Evolutionary conservation across 2,329 filamentous ascomycete genomes (phyloP).

Genomic region (Hypocrella siamensis): DNA sequence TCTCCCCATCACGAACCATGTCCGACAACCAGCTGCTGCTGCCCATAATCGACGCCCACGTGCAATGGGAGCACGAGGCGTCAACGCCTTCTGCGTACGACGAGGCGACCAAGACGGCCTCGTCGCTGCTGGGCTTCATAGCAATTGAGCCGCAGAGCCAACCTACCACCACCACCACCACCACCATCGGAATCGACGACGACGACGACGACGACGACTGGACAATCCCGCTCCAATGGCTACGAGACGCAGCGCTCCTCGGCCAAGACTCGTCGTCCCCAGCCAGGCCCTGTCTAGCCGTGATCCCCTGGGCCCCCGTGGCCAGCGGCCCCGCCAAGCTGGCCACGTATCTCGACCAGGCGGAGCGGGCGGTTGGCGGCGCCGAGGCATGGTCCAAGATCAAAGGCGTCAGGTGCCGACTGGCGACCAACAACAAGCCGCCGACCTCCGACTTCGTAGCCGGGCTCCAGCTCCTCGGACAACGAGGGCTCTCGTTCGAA

Average conservation of each 20-base stretch:
- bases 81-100: conserved; percentile 63
- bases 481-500: conserved; percentile 57
- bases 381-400: conserved; percentile 51
- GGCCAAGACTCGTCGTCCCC: conserved; percentile 37
- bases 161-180: conserved; percentile 16
- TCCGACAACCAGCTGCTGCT: conserved; percentile 23
- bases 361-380: conserved; percentile 44
- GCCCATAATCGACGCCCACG: conserved; percentile 75
- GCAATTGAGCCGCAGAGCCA: conserved; percentile 62
- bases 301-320: conserved; percentile 79
- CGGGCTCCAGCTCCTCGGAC: conserved; percentile 47
- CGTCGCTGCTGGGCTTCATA: conserved; percentile 51
- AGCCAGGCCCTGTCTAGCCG: conserved; percentile 43
- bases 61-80: too few species aligned
- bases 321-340: conserved; percentile 46
- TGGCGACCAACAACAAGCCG: conserved; percentile 69
- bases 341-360: conserved; percentile 47
- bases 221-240: conserved; percentile 52
- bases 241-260: conserved; percentile 50
- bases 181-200: conserved; percentile 12
- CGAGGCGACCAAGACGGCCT: conserved; percentile 23
- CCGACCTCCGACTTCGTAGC: conserved; percentile 48
- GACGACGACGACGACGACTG: conserved; percentile 40
- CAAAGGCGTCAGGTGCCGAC: conserved; percentile 66
- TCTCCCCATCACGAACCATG: too few species aligned